A percentile compares a stretch with the other conserved stretches of the same genome.
phyloP scores from a whole-genome alignment of 208 protist species.

The Acanthamoeba triangularis region DNA sequence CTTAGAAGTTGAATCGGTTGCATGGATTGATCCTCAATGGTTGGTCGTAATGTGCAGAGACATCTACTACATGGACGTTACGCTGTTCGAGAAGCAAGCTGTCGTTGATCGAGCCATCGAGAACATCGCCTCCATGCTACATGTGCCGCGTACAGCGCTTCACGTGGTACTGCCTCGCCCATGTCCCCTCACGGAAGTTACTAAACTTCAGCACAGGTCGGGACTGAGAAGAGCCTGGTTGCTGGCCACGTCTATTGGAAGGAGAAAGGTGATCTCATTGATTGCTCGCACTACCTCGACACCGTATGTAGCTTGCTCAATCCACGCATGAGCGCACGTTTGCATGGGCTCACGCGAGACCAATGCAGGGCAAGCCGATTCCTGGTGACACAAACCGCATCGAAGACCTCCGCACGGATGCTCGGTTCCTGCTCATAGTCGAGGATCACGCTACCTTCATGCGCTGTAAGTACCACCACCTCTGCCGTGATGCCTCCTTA shows the following conservation, averaged over 20 bases:
- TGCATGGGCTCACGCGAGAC: background rate
- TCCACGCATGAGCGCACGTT: background rate
- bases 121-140: constrained; percentile 64
- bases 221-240: constrained; percentile 50
- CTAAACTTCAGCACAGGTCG: background rate
- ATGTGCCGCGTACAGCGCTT: background rate
- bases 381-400: background rate
- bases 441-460: constrained; percentile 73
- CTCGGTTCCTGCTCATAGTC: constrained; percentile 59
- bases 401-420: constrained; percentile 3
- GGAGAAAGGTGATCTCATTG: background rate
- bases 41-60: background rate
- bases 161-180: constrained; percentile 21
- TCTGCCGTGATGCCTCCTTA: background rate
- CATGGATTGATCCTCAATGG: background rate
- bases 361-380: constrained; percentile 61
- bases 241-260: constrained; percentile 22
- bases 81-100: constrained; percentile 23
- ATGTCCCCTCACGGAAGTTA: background rate
- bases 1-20: background rate
- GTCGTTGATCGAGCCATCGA: constrained; percentile 59
- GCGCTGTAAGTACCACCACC: background rate
- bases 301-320: background rate
- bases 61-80: constrained; percentile 72
- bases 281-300: constrained; percentile 28